Evolutionary conservation across 2,329 filamentous ascomycete genomes (phyloP).

Genomic region (Drechmeria coniospora): DNA sequence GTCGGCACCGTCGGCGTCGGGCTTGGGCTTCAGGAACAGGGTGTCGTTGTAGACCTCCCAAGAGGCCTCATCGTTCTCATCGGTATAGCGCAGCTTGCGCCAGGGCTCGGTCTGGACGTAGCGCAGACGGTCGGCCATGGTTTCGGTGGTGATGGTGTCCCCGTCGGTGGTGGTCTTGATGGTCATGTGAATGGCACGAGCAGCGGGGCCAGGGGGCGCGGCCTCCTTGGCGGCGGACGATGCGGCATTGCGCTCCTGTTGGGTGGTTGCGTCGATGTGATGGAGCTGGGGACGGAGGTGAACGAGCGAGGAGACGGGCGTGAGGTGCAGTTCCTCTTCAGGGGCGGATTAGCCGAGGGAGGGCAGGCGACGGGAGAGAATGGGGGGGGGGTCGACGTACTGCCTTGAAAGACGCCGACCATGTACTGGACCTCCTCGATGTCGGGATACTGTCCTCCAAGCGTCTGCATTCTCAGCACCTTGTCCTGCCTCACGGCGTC

Average conservation of each 20-base stretch:
- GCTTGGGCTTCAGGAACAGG: slow-evolving; percentile 30
- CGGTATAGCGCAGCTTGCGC: slow-evolving; percentile 63
- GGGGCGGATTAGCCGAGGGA: background rate
- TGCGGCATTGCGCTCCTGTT: slow-evolving; percentile 43
- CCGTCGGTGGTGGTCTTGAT: slow-evolving; percentile 63
- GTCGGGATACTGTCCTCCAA: slow-evolving; percentile 65
- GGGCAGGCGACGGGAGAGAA: background rate
- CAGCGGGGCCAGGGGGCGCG: slow-evolving; percentile 27
- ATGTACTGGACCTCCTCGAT: slow-evolving; percentile 69
- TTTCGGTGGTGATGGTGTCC: slow-evolving; percentile 49
- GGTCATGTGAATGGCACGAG: slow-evolving; percentile 72
- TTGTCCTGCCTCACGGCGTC: slow-evolving; percentile 54
- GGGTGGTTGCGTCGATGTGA: slow-evolving; percentile 72
- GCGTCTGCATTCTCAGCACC: slow-evolving; percentile 65
- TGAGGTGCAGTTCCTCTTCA: slow-evolving; percentile 71
- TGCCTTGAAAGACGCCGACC: slow-evolving; percentile 76
- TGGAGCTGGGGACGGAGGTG: slow-evolving; percentile 86
- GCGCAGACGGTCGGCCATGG: slow-evolving; percentile 60
- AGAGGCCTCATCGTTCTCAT: slow-evolving; percentile 62
- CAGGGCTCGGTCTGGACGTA: slow-evolving; percentile 70
- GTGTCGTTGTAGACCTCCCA: slow-evolving; percentile 64
- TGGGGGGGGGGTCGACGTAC: slow-evolving; percentile 30
- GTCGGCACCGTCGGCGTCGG: slow-evolving; percentile 5
- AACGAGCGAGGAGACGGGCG: slow-evolving; percentile 66
- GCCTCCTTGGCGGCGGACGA: slow-evolving; percentile 20